Base-by-base conservation (phyloP, 768 basidiomycete genomes). In the Suillus brevipes region DNA sequence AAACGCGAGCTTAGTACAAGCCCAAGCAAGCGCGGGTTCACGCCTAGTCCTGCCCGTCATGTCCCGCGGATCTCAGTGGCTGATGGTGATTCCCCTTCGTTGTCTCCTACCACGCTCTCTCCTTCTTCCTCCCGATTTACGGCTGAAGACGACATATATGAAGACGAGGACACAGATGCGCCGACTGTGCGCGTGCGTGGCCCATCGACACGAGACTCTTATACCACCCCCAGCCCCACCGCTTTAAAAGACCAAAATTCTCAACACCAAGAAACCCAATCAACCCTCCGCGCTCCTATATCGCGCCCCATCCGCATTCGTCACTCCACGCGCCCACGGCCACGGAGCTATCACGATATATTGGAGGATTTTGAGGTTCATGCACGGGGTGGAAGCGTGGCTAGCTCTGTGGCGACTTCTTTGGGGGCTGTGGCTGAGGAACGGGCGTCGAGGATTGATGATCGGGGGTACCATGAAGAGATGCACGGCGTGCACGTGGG, bases 291-390 rank as follows among this genome's bases (percentile, higher is more conserved):
- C 6, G 18, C 60, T 37, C 6, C 60, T 6, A 56, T 57, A 9
- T 67, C 69, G 0, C 69, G 71, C 59, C 72, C 73, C 0, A 71
- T 78, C 13, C 69, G 76, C 18, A 69, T 80, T 18, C 75, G 81
- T 23, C 66, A 75, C 31, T 75, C 74, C 60, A 62, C 77, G 1
- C 58, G 71, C 1, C 65, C 76, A 23, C 82, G 88, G 9, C 84
- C 89, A 18, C 78, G 84, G 71, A 91, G 89, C 68, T 90, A 87
- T 71, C 80, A 87, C 66, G 85, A 89, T 68, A 84, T 90, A 61
- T 74, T 89, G 61, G 87, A 87, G 53, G 89, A 89, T 66, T 89
- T 91, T 67, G 78, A 80, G 65, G 70, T 78, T 50, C 78, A 78
- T 60, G 77, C 76, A 28, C 67, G 69, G 16, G 73, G 70, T 14